Evolutionary conservation across 257 asterid genomes (phyloP).

Genomic region (Sherardia arvensis): DNA sequence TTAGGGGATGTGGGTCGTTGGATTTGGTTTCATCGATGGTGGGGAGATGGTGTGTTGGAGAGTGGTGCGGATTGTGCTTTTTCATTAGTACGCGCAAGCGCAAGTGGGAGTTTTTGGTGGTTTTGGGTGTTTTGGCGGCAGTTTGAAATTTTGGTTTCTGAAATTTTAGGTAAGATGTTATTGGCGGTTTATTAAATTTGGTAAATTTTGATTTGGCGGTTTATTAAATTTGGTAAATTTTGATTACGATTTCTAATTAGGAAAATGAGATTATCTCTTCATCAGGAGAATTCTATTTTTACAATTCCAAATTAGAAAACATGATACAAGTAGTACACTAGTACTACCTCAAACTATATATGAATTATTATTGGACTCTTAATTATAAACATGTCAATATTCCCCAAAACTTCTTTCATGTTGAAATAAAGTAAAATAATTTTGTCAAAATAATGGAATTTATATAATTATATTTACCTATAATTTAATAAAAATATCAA

Average conservation of each 20-base stretch:
- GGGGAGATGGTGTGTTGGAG: neutral
- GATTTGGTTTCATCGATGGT: slow-evolving; percentile 4
- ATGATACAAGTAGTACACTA: no score
- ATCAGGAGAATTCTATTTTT: no score
- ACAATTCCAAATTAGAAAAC: no score
- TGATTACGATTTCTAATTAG: neutral
- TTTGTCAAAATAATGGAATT: no score
- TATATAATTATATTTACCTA: no score
- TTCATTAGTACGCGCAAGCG: neutral
- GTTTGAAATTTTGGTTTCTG: neutral
- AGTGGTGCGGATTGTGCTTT: slow-evolving; percentile 23
- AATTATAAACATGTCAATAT: no score
- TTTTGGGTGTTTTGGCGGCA: neutral
- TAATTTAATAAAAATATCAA: no score
- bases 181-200: neutral
- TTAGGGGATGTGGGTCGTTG: neutral
- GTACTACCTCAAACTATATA: no score
- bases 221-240: neutral
- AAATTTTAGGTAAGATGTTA: no score
- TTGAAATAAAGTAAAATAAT: no score
- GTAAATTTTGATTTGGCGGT: neutral
- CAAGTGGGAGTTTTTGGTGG: neutral
- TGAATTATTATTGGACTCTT: no score
- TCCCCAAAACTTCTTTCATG: no score
- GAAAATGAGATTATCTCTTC: neutral